Evolutionary conservation across 1,284 basidiomycete genomes (phyloP), one percentile per base, ranked within the genome.

Genomic region (Meira nashicola): DNA sequence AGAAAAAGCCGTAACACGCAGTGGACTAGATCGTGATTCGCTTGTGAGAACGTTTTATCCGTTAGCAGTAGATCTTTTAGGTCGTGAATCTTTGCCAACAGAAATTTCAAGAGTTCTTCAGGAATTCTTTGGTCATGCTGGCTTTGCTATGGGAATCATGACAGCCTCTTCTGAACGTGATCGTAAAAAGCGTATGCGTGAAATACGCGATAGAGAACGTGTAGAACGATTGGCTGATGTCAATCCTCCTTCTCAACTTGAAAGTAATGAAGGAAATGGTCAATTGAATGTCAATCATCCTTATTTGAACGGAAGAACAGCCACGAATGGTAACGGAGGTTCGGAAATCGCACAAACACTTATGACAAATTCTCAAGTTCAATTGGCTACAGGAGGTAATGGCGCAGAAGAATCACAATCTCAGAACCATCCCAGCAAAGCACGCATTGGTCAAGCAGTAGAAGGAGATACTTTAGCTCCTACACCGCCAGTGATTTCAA

Each of bases 11-110:
- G 65, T n/a, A 39, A 59, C 33, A 64, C 70, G 48, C 66, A 23
- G 21, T 25, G 23, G 17, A 48, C 8, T 48, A 17, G 23, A 25
- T 23, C 17, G 25, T n/a, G 46, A 48, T 12, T 21, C 12, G 25
- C 12, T 48, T n/a, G 23, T 48, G 23, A 50, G 41, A 9, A 70
- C 59, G 10, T 78, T 77, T 39, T 78, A 73, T 54, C 67, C 73
- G 17, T 51, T 76, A 12, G 72, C 71, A 9, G 71, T 78, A 12
- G 76, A 78, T 47, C 58, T 78, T 56, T 12, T 53, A 71, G 55
- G 55, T 21, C 19, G 44, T 21, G 9, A 37, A 56, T 21, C 23
- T 50, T 43, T 49, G 28, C 39, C 47, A 19, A 39, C 23, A n/a
- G 55, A 46, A n/a, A 38, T 25, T 25, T 51, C 55, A 25, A 19